phyloP scores from a whole-genome alignment of 805 yeast species.

The Saturnispora zaruensis region DNA sequence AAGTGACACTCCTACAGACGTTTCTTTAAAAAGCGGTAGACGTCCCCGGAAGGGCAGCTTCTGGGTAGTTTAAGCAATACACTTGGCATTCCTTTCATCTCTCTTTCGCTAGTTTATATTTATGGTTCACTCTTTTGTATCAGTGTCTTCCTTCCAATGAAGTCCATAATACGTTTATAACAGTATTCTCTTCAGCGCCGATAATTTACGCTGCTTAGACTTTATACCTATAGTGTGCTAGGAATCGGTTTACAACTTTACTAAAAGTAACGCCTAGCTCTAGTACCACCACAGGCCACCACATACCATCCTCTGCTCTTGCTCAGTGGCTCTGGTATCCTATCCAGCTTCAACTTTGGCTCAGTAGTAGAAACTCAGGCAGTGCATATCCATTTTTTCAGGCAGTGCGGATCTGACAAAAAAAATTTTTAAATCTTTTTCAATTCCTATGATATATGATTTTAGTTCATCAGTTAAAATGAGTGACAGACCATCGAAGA shows the following conservation, averaged over 20 bases:
- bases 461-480: slow-evolving; percentile 9
- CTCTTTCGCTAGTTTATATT: background rate
- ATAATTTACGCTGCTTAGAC: too few relatives aligned
- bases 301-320: too few relatives aligned
- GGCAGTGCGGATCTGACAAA: slow-evolving; percentile 1
- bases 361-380: background rate
- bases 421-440: background rate
- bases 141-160: background rate
- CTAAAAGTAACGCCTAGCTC: too few relatives aligned
- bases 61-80: background rate
- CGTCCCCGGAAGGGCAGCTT: slow-evolving; percentile 5
- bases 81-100: background rate
- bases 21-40: slow-evolving; percentile 4
- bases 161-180: background rate
- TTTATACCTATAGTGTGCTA: too few relatives aligned
- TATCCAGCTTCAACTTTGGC: too few relatives aligned
- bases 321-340: too few relatives aligned
- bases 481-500: slow-evolving; percentile 38
- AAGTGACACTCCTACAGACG: slow-evolving; percentile 3
- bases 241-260: too few relatives aligned
- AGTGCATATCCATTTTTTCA: background rate
- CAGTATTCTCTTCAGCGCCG: too few relatives aligned
- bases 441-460: background rate
- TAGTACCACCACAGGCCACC: too few relatives aligned
- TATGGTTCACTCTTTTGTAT: background rate